Base-by-base conservation (phyloP, 208 protist species). In the Leptomonas pyrrhocoris region DNA sequence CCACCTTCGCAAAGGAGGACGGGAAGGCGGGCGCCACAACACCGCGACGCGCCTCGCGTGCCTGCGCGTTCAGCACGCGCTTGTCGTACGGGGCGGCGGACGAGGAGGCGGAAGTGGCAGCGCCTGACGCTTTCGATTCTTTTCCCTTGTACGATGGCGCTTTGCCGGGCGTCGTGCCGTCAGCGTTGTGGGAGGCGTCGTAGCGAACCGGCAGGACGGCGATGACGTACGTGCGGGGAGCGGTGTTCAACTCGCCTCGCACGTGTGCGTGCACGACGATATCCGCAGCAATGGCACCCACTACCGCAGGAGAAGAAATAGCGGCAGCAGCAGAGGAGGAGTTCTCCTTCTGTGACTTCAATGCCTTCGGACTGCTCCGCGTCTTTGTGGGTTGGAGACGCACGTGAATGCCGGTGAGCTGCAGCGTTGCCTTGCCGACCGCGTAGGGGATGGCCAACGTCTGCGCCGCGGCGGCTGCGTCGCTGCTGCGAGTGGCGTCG, bases 371-470 rank as follows among this genome's bases (percentile, higher is more conserved):
- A 28, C 43, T 23, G 23, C 28, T 5, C n/a, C 31, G 15, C 12
- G 51, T 3, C 2, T 57, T 56, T 1, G 36, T 13, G 8, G 64
- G 77, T 28, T 50, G 50, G 5, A 91, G 77, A 23, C 79, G 77
- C 5, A 83, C 62, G 54, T 88, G 80, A 36, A 86, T 72, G 21
- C 86, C 86, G 21, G 60, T 83, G 55, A 91, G 21, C 73, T 91
- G 86, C 23, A 91, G 60, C 4, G 86, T 88, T 19, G 64, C 55
- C 36, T 61, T 70, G 15, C 86, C 86, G 36, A 77, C 57, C 12
- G 77, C 80, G 74, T 88, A 91, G 49, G 77, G 74, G 11, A 91
- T 36, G 9, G 75, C 21, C 13, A 83, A 7, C 7, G 61, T 65
- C 49, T 62, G 50, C 13, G 28, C 53, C 8, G 53, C n/a, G 1